A percentile compares a stretch with the other conserved stretches of the same genome.
Evolutionary conservation across 2,329 filamentous ascomycete species (phyloP).

Genomic region (Diaporthe vexans): DNA sequence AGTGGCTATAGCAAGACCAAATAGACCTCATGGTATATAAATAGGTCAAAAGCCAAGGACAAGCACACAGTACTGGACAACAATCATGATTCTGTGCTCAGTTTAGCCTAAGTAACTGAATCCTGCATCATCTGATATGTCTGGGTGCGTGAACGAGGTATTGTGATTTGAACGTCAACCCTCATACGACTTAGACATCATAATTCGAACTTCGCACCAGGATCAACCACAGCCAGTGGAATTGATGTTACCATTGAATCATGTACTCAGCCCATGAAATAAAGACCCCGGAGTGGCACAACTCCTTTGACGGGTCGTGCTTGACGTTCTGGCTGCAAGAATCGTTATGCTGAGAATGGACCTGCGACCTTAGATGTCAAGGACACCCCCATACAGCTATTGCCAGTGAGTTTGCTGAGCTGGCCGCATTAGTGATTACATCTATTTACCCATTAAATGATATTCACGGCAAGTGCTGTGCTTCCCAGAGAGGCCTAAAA

Average conservation of each 20-base stretch:
- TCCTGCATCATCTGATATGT: background rate
- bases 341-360: background rate
- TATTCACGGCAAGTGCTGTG: background rate
- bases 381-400: background rate
- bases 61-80: background rate
- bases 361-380: background rate
- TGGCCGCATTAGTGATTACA: background rate
- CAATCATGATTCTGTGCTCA: background rate
- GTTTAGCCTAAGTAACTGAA: no score
- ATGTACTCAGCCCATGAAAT: background rate
- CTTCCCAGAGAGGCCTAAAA: slow-evolving; percentile 52
- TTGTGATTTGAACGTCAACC: no score
- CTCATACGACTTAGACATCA: no score
- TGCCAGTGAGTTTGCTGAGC: background rate
- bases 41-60: no score
- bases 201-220: background rate
- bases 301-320: background rate
- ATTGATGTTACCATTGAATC: background rate
- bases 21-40: no score
- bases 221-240: background rate
- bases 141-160: background rate
- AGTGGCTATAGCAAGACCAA: no score
- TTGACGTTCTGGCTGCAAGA: background rate
- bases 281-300: background rate
- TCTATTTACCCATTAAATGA: background rate